These are phyloP conservation scores for Fusarium bulbicola DNA, from an alignment of 2,329 filamentous ascomycete species.

Conservation along the genomic window DNA sequence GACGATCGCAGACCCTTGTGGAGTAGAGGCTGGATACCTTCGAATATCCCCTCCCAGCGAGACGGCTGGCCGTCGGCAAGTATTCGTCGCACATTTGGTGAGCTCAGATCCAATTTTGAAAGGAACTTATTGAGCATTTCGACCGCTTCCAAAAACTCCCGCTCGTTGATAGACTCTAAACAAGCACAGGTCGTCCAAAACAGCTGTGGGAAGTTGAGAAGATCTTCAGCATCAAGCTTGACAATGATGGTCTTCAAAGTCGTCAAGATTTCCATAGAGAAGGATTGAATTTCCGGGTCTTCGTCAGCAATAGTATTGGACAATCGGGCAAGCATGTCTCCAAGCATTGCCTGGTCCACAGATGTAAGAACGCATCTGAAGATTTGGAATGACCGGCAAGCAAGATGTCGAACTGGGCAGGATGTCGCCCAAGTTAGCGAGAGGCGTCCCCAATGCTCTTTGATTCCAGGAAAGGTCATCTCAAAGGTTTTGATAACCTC, in stretches of 20 bases:
- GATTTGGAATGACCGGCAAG: slow-evolving; percentile 96
- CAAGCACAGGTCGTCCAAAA: slow-evolving; percentile 99
- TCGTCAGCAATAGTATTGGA: slow-evolving; percentile 98
- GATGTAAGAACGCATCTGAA: slow-evolving; percentile 94
- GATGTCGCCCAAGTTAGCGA: slow-evolving; percentile 96
- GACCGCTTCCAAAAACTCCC: slow-evolving; percentile 90
- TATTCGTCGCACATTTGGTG: slow-evolving; percentile 72
- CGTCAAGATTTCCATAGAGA: slow-evolving; percentile 97
- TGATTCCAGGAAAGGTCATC: slow-evolving; percentile 83
- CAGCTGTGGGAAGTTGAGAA: slow-evolving; percentile 90
- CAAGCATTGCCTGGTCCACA: slow-evolving; percentile 91
- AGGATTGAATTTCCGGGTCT: slow-evolving; percentile 92
- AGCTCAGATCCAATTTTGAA: slow-evolving; percentile 81
- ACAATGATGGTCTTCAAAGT: slow-evolving; percentile 91
- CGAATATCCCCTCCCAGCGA: slow-evolving; percentile 89
- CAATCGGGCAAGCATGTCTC: slow-evolving; percentile 93
- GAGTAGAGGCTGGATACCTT: slow-evolving; percentile 84
- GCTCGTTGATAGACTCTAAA: slow-evolving; percentile 94
- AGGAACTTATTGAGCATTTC: slow-evolving; percentile 91
- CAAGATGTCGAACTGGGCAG: slow-evolving; percentile 92
- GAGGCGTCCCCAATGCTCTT: slow-evolving; percentile 89
- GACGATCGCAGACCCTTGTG: slow-evolving; percentile 95
- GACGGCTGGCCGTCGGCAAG: slow-evolving; percentile 82
- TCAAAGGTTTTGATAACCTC: slow-evolving; percentile 88
- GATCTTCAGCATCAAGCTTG: slow-evolving; percentile 79